Base-by-base conservation (phyloP, 768 basidiomycete genomes). In the Dictyophora rubrovolvata region DNA sequence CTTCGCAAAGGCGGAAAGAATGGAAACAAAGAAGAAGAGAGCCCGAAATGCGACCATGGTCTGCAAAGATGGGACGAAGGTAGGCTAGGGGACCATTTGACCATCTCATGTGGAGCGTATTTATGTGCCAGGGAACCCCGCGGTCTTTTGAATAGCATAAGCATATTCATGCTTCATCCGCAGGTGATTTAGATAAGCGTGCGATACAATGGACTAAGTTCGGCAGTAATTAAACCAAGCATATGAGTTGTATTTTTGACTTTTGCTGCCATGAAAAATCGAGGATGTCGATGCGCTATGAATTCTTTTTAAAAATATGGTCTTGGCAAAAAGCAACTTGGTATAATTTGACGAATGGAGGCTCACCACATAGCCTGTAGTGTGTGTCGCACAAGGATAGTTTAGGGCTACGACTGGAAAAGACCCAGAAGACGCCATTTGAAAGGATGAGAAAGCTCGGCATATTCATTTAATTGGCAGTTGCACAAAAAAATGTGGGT, bases 61-160 rank as follows among this genome's bases (percentile, higher is more conserved):
- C 12, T 49, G 60, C 48, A 48, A n/a, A 22, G 21, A 4, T 22
- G 50, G 18, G 28, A 22, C 18, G 14, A 11, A 34, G 8, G 50
- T 51, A 51, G 50, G 50, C 28, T 20, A 4, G 50, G 18, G 18
- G 17, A 51, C 12, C 11, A 51, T 14, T 14, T 51, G 12, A n/a
- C 14, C 14, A 4, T 14, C 42, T 9, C 14, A 42, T 42, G 10
- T 14, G 14, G 12, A n/a, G n/a, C 4, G 63, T 69, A 69, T 54
- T 48, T 66, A 42, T 69, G 65, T 65, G 69, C 67, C 52, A 21
- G 63, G 66, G 12, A 42, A 9, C 12, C n/a, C 42, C 42, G 4
- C 42, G n/a, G 42, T 28, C 42, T 42, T n/a, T 14, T 14, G 42
- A n/a, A n/a, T 42, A 14, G 42, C 12, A 14, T 42, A n/a, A 42